Percentiles rank a stretch among this genome's conserved stretches.
Conservation (phyloP, 352 stramenopile species). For the Pythium phragmitis region DNA sequence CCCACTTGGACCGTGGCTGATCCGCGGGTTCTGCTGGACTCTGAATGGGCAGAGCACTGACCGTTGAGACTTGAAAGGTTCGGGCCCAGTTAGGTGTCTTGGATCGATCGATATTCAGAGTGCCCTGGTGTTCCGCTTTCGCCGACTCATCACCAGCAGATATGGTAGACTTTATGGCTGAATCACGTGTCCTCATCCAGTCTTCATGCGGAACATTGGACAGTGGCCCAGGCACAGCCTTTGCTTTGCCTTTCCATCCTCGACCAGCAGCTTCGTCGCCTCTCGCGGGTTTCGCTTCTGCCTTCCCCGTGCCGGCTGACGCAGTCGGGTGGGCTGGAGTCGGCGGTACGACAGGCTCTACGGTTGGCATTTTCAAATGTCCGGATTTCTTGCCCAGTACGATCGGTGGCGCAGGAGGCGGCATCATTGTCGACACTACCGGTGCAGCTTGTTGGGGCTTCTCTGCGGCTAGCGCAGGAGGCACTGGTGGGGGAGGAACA, state of each 20-base stretch:
- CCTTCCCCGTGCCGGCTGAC: not conserved
- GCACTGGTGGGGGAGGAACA: constrained; percentile 28
- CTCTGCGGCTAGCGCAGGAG: constrained; percentile 19
- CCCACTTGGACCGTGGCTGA: constrained; percentile 18
- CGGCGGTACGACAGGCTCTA: not conserved
- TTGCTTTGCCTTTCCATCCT: constrained; percentile 50
- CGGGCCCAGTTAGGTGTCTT: constrained; percentile 63
- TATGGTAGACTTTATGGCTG: constrained; percentile 46
- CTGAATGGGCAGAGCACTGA: constrained; percentile 12
- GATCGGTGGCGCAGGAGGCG: constrained; percentile 30
- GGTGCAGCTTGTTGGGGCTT: not conserved
- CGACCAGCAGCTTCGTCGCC: constrained; percentile 1
- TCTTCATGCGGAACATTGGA: constrained; percentile 60
- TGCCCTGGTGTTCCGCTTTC: not conserved
- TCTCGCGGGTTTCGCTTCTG: constrained; percentile 9
- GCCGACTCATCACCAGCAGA: not conserved
- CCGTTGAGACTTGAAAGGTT: constrained; percentile 29
- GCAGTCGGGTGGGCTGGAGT: not conserved
- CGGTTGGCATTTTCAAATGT: not conserved
- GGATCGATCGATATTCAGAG: constrained; percentile 44
- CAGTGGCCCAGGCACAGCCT: constrained; percentile 49
- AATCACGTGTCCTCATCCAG: constrained; percentile 70
- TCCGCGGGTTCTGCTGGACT: constrained; percentile 17
- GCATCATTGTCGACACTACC: constrained; percentile 16
- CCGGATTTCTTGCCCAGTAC: constrained; percentile 7